These are phyloP conservation scores for Chlamydomonas reinhardtii DNA, from an alignment of 163 green algal species.

Conservation along the genomic window DNA sequence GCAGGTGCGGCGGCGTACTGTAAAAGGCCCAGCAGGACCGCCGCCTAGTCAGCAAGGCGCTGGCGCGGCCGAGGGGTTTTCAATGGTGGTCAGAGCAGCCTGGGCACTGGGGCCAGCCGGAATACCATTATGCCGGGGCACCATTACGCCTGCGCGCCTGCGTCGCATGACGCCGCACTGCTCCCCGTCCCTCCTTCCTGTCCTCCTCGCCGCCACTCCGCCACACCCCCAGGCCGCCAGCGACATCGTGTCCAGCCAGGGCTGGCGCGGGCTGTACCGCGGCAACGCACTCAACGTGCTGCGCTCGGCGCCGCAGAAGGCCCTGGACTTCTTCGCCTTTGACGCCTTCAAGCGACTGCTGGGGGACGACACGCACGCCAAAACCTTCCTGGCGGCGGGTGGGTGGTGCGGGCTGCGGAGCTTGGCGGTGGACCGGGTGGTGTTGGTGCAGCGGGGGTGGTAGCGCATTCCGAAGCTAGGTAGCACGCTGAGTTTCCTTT, in stretches of 20 bases:
- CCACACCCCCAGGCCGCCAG: slow-evolving; percentile 28
- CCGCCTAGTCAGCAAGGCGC: too few species aligned
- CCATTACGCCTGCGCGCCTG: too few species aligned
- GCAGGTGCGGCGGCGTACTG: slow-evolving; percentile 16
- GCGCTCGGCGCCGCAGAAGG: slow-evolving; percentile 73
- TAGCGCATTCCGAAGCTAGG: too few species aligned
- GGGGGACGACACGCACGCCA: slow-evolving; percentile 32
- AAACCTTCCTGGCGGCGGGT: slow-evolving; percentile 76
- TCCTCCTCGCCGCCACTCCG: not conserved
- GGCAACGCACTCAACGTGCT: slow-evolving; percentile 89
- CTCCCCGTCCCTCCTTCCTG: not conserved
- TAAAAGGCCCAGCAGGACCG: too few species aligned
- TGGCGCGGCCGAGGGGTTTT: too few species aligned
- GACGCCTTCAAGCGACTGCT: slow-evolving; percentile 77
- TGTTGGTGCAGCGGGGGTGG: too few species aligned
- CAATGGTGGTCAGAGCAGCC: too few species aligned
- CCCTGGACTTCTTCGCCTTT: slow-evolving; percentile 93
- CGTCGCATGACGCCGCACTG: too few species aligned
- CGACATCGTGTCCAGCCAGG: slow-evolving; percentile 52
- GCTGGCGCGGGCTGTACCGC: slow-evolving; percentile 78
- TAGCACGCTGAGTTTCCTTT: too few species aligned
- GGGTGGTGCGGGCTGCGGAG: not conserved
- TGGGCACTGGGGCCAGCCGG: too few species aligned
- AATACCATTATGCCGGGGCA: too few species aligned
- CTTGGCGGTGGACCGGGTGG: not conserved